Evolutionary conservation across 2,329 filamentous ascomycete genomes (phyloP), one percentile per base, ranked within the genome.

Genomic region (Drechslerella coelobrocha): DNA sequence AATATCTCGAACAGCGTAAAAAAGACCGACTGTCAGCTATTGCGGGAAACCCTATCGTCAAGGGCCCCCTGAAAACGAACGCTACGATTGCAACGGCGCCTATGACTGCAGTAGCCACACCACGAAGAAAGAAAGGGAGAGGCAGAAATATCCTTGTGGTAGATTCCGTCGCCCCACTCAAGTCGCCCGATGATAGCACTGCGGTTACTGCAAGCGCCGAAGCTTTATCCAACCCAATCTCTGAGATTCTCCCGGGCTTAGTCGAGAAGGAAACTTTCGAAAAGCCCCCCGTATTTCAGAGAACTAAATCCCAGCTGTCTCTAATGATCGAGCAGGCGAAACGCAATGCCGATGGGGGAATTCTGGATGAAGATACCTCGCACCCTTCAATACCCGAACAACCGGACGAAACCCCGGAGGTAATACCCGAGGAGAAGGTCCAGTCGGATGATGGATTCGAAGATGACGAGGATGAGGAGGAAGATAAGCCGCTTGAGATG

Each of bases 1-100:
- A 75, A 45, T 76, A 74, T 41, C 50, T 75, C 19, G 74, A 76
- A 9, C 74, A 73, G 43, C 74, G 72, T 34, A 73, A 69, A 21
- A 75, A 68, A 53, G 53, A 69, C 21, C 31, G 61, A 39, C 31
- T 63, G n/a, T 61, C 61, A 8, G 61, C 56, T 29, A 65, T 71
- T 37, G 52, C 59, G 23, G 66, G 66, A 37, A 71, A 71, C 54
- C 66, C 66, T 4, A 71, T 71, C 17, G 66, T 71, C 14, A 63
- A 71, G 26, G 66, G 66, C 2, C 59, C 72, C 19, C 52, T 72
- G 45, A 65, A 61, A 8, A 72, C 72, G 8, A 59, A 31, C 6
- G 56, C 43, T 10, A 69, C 71, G 2, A 71, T 72, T 5, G 63
- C 55, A 14, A 68, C 66, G 1, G 72, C 72, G 23, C 57, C 62